Percentiles rank a stretch among this genome's conserved stretches.
These are phyloP conservation scores for Paecilomyces formosus DNA, from an alignment of 2,329 filamentous ascomycete genomes.

Conservation along the genomic window DNA sequence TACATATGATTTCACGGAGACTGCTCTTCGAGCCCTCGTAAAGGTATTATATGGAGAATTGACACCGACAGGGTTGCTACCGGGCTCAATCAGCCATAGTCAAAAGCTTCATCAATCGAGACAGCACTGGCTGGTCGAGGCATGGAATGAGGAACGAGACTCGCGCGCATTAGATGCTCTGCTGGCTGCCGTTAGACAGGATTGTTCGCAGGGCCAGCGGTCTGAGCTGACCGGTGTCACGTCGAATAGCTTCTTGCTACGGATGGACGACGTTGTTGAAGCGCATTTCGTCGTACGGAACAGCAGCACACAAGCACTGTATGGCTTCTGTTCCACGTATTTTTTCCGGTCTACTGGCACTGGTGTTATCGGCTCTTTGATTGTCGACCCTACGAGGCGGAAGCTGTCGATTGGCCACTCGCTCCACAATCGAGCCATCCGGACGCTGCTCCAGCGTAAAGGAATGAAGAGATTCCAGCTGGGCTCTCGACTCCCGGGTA, in stretches of 20 bases:
- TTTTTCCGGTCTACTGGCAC: constrained; percentile 61
- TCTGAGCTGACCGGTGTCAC: constrained; percentile 63
- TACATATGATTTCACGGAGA: constrained; percentile 94
- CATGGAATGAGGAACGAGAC: constrained; percentile 75
- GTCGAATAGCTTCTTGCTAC: constrained; percentile 69
- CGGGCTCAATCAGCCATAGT: constrained; percentile 74
- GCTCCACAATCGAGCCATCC: constrained; percentile 76
- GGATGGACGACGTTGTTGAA: constrained; percentile 64
- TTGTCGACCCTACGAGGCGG: constrained; percentile 79
- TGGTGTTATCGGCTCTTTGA: constrained; percentile 75
- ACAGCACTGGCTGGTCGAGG: constrained; percentile 91
- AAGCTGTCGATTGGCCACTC: constrained; percentile 88
- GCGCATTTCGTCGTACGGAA: constrained; percentile 89
- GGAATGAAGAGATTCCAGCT: constrained; percentile 75
- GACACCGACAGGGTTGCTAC: constrained; percentile 48
- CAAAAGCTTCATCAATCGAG: constrained; percentile 82
- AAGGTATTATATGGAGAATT: constrained; percentile 75
- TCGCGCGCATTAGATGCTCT: constrained; percentile 65
- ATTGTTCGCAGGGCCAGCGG: constrained; percentile 52
- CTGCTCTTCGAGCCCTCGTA: constrained; percentile 75
- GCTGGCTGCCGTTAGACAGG: constrained; percentile 61
- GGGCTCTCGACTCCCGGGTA: constrained; percentile 71
- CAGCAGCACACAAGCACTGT: constrained; percentile 81
- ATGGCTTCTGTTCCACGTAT: constrained; percentile 89
- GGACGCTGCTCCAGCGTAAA: constrained; percentile 62